These are phyloP conservation scores for Lycium barbarum DNA, from an alignment of 257 asterid genomes.

Conservation along the genomic window DNA sequence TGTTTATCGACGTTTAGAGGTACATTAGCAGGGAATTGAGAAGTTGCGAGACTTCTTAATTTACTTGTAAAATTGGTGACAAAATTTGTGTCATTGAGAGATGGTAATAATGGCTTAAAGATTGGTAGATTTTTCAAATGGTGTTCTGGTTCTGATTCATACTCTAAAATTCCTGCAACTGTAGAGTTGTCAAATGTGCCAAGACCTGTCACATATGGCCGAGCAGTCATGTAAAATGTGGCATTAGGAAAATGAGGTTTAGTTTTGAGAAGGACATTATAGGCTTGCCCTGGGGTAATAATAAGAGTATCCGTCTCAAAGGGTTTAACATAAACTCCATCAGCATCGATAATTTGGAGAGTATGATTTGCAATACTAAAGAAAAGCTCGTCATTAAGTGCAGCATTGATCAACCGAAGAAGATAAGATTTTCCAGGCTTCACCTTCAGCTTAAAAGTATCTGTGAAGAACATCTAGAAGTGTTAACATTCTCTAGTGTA, in stretches of 20 bases:
- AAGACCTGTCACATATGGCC: conserved; percentile 61
- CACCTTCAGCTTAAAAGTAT: conserved; percentile 59
- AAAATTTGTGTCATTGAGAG: conserved; percentile 55
- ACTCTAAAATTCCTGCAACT: conserved; percentile 57
- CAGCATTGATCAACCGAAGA: conserved; percentile 70
- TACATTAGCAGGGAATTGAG: conserved; percentile 61
- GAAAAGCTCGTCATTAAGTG: conserved; percentile 66
- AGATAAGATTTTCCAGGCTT: conserved; percentile 67
- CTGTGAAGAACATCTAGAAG: conserved; percentile 28
- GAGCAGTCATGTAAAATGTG: conserved; percentile 55
- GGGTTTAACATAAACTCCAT: conserved; percentile 60
- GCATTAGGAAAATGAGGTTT: conserved; percentile 50
- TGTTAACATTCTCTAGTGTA: background rate
- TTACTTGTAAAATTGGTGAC: conserved; percentile 48
- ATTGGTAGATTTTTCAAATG: conserved; percentile 46
- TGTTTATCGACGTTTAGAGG: conserved; percentile 48
- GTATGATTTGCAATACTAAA: conserved; percentile 64
- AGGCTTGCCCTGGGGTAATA: conserved; percentile 65
- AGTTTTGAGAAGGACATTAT: conserved; percentile 56
- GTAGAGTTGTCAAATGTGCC: conserved; percentile 70
- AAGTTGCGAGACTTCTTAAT: conserved; percentile 53
- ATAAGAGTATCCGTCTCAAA: conserved; percentile 52
- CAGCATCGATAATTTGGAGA: conserved; percentile 54
- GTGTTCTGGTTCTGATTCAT: conserved; percentile 38
- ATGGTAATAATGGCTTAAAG: conserved; percentile 50